A percentile compares a stretch with the other conserved stretches of the same genome.
These are phyloP conservation scores for Aspergillus pseudoglaucus DNA, from an alignment of 2,329 filamentous ascomycete genomes.

Conservation along the genomic window DNA sequence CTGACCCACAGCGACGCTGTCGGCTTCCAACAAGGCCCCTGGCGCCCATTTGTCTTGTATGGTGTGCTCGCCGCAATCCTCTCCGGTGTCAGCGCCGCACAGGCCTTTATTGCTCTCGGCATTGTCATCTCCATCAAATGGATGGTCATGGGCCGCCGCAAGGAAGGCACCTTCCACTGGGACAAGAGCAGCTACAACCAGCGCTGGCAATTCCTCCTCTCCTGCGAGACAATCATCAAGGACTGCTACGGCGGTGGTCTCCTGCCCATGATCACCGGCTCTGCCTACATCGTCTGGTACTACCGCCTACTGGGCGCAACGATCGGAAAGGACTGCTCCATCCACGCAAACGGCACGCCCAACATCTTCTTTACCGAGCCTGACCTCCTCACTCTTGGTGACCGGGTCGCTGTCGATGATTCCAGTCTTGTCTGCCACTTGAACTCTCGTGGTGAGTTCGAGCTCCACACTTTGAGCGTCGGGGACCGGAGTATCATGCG, in stretches of 20 bases:
- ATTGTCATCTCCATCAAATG: conserved; percentile 47
- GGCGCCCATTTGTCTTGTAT: conserved; percentile 33
- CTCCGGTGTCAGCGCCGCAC: conserved; percentile 33
- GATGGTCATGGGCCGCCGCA: conserved; percentile 46
- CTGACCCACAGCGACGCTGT: conserved; percentile 17
- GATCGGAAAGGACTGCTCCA: conserved; percentile 50
- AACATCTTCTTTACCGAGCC: conserved; percentile 53
- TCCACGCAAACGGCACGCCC: conserved; percentile 50
- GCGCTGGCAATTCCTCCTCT: conserved; percentile 51
- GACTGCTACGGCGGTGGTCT: conserved; percentile 49
- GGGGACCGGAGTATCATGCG: conserved; percentile 49
- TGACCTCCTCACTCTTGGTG: conserved; percentile 49
- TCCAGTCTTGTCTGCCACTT: conserved; percentile 52
- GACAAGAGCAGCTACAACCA: conserved; percentile 53
- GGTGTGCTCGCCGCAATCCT: neutral
- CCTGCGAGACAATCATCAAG: conserved; percentile 46
- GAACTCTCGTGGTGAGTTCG: conserved; percentile 52
- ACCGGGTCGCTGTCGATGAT: conserved; percentile 50
- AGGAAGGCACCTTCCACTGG: conserved; percentile 52
- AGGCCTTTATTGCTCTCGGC: conserved; percentile 39
- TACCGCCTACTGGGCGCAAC: conserved; percentile 49
- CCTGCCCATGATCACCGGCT: conserved; percentile 49
- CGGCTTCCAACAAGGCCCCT: conserved; percentile 26
- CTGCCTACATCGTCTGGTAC: conserved; percentile 48
- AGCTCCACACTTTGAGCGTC: conserved; percentile 47